phyloP scores from a whole-genome alignment of 805 yeast species.

The Monosporozyma siamensis region DNA sequence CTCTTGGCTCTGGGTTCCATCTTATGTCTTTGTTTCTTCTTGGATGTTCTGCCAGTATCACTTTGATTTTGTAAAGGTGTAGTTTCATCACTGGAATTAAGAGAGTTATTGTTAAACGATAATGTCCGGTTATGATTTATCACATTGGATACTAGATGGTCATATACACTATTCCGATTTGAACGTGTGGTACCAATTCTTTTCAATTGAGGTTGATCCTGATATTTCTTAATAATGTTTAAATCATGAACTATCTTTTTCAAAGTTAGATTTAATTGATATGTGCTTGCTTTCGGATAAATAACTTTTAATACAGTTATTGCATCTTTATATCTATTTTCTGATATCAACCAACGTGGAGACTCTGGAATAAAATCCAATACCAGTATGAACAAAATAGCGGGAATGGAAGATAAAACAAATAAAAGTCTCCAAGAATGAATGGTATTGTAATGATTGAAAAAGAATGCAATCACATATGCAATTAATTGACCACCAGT shows the following conservation, averaged over 20 bases:
- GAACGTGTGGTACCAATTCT: neutral
- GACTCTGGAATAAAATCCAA: conserved; percentile 42
- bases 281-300: conserved; percentile 34
- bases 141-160: neutral
- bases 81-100: neutral
- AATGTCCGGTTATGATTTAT: neutral
- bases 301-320: conserved; percentile 37
- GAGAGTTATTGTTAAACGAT: neutral
- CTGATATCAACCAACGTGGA: conserved; percentile 37
- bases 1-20: conserved; percentile 30
- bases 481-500: conserved; percentile 45
- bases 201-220: conserved; percentile 9
- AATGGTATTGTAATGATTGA: conserved; percentile 11
- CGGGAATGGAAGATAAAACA: conserved; percentile 35
- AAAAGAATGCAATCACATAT: conserved; percentile 29
- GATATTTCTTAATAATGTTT: conserved; percentile 26
- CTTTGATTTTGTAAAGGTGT: conserved; percentile 1
- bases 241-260: conserved; percentile 40
- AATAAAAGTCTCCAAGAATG: conserved; percentile 35
- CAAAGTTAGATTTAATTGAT: conserved; percentile 39
- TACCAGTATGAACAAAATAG: conserved; percentile 31
- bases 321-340: conserved; percentile 29
- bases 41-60: neutral
- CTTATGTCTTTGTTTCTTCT: conserved; percentile 7
- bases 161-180: neutral